Percentiles rank a stretch among this genome's conserved stretches.
Evolutionary conservation across 495 filamentous ascomycete species (phyloP).

Genomic region (Xylaria acuta): DNA sequence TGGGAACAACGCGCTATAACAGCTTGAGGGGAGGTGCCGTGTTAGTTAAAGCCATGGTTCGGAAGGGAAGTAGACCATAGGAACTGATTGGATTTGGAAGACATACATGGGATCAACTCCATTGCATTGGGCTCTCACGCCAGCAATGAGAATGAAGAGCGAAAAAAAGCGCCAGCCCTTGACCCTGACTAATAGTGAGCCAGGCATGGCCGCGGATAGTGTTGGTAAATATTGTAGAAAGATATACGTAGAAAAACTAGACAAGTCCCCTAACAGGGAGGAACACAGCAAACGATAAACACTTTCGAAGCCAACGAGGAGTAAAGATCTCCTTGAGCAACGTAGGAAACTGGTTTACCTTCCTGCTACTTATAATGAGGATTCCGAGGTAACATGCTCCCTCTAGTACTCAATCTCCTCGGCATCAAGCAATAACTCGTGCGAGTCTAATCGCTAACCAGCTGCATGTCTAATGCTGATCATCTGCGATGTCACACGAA

Average conservation of each 20-base stretch:
- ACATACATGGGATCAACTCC: slow-evolving; percentile 18
- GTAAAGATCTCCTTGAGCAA: neutral
- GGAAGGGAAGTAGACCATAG: neutral
- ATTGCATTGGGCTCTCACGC: slow-evolving; percentile 32
- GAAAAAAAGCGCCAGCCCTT: slow-evolving; percentile 18
- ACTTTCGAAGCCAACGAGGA: neutral
- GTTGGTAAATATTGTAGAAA: neutral
- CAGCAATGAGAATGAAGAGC: slow-evolving; percentile 29
- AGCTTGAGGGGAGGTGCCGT: slow-evolving; percentile 20
- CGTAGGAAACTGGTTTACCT: neutral
- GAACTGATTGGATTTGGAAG: neutral
- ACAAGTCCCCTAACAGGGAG: neutral
- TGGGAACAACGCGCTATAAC: slow-evolving; percentile 38
- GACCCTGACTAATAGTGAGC: neutral
- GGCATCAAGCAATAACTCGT: neutral
- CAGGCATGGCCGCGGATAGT: neutral
- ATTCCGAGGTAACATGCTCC: neutral
- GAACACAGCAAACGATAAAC: neutral
- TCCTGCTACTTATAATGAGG: slow-evolving; percentile 16
- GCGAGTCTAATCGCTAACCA: neutral
- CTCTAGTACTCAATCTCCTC: neutral
- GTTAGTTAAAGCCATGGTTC: neutral
- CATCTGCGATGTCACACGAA: slow-evolving; percentile 12
- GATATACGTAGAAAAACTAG: neutral
- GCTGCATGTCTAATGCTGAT: slow-evolving; percentile 12